Percentiles rank a stretch among this genome's conserved stretches.
These are phyloP conservation scores for Cardiospermum halicacabum DNA, from an alignment of 345 rosid species.

Conservation along the genomic window DNA sequence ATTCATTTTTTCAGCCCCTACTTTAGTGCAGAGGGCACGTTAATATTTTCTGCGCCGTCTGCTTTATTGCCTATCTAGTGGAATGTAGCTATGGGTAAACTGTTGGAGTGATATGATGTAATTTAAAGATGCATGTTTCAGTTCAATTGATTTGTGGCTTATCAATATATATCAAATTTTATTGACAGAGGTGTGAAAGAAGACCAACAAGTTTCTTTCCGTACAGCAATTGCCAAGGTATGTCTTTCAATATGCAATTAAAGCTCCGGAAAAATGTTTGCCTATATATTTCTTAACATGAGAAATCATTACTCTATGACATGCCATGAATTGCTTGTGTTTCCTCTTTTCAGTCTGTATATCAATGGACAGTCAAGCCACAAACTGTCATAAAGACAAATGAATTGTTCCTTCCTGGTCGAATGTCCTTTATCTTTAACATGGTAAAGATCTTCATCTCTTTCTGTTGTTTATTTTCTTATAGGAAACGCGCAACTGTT, in stretches of 20 bases:
- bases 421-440: slow-evolving; percentile 81
- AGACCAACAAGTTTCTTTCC: slow-evolving; percentile 72
- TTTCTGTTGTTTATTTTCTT: slow-evolving; percentile 6
- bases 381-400: slow-evolving; percentile 77
- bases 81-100: not conserved
- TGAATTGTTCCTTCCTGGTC: slow-evolving; percentile 96
- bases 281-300: not conserved
- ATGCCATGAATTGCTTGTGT: slow-evolving; percentile 7
- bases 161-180: not conserved
- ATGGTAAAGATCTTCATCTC: slow-evolving; percentile 38
- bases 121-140: not conserved
- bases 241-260: slow-evolving; percentile 4
- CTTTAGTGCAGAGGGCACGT: not conserved
- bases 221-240: slow-evolving; percentile 88
- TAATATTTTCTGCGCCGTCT: not conserved
- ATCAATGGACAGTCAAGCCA: slow-evolving; percentile 90
- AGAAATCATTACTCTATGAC: not conserved
- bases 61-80: not conserved
- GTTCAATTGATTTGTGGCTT: not conserved
- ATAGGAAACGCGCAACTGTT: not conserved
- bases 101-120: not conserved
- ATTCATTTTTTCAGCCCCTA: not conserved
- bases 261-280: not conserved
- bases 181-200: slow-evolving; percentile 56
- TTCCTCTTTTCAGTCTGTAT: slow-evolving; percentile 60